Evolutionary conservation across 805 yeast genomes (phyloP).

Genomic region (Soucietia sequanensis): DNA sequence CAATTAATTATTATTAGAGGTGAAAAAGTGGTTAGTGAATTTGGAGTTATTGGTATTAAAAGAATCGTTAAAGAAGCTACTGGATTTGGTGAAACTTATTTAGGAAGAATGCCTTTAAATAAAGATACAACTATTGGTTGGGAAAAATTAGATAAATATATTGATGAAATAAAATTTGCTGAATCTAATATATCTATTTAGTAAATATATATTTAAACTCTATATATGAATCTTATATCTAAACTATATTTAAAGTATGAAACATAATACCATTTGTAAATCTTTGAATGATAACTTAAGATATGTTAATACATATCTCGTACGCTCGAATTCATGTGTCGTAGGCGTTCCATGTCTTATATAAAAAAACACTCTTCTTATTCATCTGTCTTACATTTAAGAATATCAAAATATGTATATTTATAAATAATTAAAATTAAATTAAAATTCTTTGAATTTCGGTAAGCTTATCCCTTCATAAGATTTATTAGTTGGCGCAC

Average conservation of each 20-base stretch:
- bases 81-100: constrained; percentile 44
- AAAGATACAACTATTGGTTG: constrained; percentile 31
- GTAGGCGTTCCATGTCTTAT: too few relatives aligned
- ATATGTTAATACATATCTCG: too few relatives aligned
- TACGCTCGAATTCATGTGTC: too few relatives aligned
- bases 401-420: too few relatives aligned
- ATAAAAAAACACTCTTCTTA: too few relatives aligned
- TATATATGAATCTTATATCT: too few relatives aligned
- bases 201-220: too few relatives aligned
- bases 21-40: constrained; percentile 42
- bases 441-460: constrained; percentile 10
- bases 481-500: constrained; percentile 11
- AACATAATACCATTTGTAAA: too few relatives aligned
- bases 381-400: too few relatives aligned
- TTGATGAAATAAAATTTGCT: constrained; percentile 1
- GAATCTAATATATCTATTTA: constrained; percentile 1
- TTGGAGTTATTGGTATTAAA: constrained; percentile 50
- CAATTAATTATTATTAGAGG: constrained; percentile 45
- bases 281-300: too few relatives aligned
- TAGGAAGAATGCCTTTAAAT: constrained; percentile 49
- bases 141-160: constrained; percentile 12
- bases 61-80: constrained; percentile 34
- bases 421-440: too few relatives aligned
- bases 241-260: too few relatives aligned
- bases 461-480: constrained; percentile 15